A percentile compares a stretch with the other conserved stretches of the same genome.
These are phyloP conservation scores for Termitomyces sp. DNA, from an alignment of 768 basidiomycete genomes.

Conservation along the genomic window DNA sequence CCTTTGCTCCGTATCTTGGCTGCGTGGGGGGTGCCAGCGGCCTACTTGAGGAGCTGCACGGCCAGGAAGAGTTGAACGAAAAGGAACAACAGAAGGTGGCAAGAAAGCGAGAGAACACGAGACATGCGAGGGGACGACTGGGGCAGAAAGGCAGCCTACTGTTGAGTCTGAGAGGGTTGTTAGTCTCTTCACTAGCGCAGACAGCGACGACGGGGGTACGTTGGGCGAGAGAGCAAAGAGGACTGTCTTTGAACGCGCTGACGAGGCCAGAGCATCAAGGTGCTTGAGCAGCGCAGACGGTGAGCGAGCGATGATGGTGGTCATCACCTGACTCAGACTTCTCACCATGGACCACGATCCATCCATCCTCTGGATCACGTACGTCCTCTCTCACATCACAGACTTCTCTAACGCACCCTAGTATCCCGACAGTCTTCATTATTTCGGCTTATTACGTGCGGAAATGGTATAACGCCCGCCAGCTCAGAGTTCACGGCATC, in stretches of 20 bases:
- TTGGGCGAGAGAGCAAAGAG: conserved; percentile 51
- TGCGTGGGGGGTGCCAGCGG: conserved; percentile 62
- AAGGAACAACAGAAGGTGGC: conserved; percentile 37
- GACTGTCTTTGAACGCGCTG: conserved; percentile 32
- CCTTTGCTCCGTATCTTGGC: conserved; percentile 26
- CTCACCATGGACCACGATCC: conserved; percentile 25
- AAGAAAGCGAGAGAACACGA: conserved; percentile 62
- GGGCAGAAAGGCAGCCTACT: conserved; percentile 63
- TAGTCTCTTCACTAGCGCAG: conserved; percentile 34
- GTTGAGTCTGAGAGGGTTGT: conserved; percentile 36
- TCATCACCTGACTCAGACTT: conserved; percentile 7
- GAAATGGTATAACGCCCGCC: conserved; percentile 47
- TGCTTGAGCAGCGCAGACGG: conserved; percentile 30
- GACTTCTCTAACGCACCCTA: conserved; percentile 13
- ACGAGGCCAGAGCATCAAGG: conserved; percentile 26
- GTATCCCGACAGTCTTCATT: conserved; percentile 41
- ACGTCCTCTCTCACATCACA: conserved; percentile 13
- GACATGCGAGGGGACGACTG: conserved; percentile 31
- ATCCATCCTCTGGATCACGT: conserved; percentile 46
- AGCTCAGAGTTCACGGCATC: conserved; percentile 44
- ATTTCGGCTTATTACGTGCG: conserved; percentile 43
- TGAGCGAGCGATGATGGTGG: conserved; percentile 38
- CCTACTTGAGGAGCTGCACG: conserved; percentile 61
- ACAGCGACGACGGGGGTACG: conserved; percentile 32
- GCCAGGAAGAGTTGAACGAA: conserved; percentile 65